These are phyloP conservation scores for Microstegium vimineum DNA, from an alignment of 176 grass and related monocot genomes.

Conservation along the genomic window DNA sequence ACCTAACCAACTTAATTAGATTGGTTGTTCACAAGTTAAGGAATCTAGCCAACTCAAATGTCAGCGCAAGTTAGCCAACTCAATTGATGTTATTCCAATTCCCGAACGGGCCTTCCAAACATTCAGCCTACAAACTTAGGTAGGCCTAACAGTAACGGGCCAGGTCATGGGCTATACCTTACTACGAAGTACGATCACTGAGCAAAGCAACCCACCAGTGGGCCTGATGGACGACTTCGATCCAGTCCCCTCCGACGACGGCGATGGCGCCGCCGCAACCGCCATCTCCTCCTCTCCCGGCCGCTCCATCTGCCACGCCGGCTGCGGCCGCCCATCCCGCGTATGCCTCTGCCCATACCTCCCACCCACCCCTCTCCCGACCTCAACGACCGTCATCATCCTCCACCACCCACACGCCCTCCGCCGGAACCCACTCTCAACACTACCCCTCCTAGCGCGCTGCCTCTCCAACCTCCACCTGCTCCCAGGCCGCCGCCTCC, in stretches of 20 bases:
- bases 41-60: no score
- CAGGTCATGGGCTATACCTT: no score
- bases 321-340: slow-evolving; percentile 52
- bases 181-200: no score
- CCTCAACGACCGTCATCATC: slow-evolving; percentile 48
- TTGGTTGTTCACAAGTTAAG: no score
- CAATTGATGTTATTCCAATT: no score
- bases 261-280: slow-evolving; percentile 3
- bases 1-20: no score
- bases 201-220: no score
- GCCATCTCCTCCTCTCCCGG: neutral
- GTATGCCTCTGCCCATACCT: slow-evolving; percentile 59
- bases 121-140: no score
- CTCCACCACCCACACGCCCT: slow-evolving; percentile 64
- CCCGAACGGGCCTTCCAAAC: no score
- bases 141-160: no score
- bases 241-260: slow-evolving; percentile 22
- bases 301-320: slow-evolving; percentile 43
- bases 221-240: no score
- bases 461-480: slow-evolving; percentile 42
- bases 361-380: slow-evolving; percentile 27
- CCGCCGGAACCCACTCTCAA: slow-evolving; percentile 60
- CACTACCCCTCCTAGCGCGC: slow-evolving; percentile 54
- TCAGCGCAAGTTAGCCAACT: no score
- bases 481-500: slow-evolving; percentile 48